Evolutionary conservation across 306 rosid species (phyloP).

Genomic region (Prunus persica): Prunus_persica_NCBIv2 NC_034014.1:6364501-6365000

Average conservation of each 20-base stretch:
- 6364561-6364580: constrained; percentile 57
- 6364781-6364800: constrained; percentile 85
- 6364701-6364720: constrained; percentile 3
- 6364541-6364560: constrained; percentile 77
- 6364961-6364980: constrained; percentile 22
- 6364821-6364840: constrained; percentile 92
- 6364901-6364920: constrained; percentile 9
- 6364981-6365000: constrained; percentile 3
- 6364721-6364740: constrained; percentile 68
- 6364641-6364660: constrained; percentile 5
- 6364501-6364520: constrained; percentile 61
- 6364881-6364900: constrained; percentile 17
- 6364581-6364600: constrained; percentile 76
- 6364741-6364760: constrained; percentile 90
- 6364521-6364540: constrained; percentile 61
- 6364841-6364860: constrained; percentile 43
- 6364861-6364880: constrained; percentile 31
- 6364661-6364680: neutral
- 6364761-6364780: constrained; percentile 93
- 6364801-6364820: constrained; percentile 89
- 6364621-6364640: constrained; percentile 17
- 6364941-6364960: constrained; percentile 20
- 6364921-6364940: constrained; percentile 9
- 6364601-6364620: constrained; percentile 62
- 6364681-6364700: neutral